Conservation (phyloP, 2,329 filamentous ascomycete genomes). For the Fusarium ambrosium region DNA sequence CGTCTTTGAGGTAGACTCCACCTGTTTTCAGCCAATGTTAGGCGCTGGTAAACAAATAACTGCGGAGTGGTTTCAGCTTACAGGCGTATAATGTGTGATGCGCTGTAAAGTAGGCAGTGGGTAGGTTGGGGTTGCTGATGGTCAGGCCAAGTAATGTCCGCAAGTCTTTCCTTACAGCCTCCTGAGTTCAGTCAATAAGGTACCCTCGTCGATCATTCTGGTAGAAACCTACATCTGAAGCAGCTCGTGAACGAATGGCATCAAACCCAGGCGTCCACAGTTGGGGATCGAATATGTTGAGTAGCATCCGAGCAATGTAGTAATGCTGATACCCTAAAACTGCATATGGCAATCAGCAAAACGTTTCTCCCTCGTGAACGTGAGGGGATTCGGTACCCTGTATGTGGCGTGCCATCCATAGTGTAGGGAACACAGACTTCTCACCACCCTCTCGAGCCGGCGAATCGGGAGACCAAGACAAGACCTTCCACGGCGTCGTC, state of each 20-base stretch:
- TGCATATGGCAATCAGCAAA: conserved; percentile 12
- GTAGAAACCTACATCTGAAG: conserved; percentile 33
- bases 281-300: conserved; percentile 55
- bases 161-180: conserved; percentile 40
- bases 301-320: conserved; percentile 55
- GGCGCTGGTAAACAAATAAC: not conserved
- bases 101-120: conserved; percentile 45
- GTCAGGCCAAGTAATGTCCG: conserved; percentile 44
- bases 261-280: conserved; percentile 43
- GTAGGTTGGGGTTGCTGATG: conserved; percentile 44
- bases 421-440: conserved; percentile 23
- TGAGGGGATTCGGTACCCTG: conserved; percentile 18
- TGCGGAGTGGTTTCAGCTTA: conserved; percentile 17
- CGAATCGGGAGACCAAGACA: conserved; percentile 24
- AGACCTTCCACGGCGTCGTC: conserved; percentile 35
- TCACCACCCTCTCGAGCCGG: not conserved
- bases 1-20: conserved; percentile 28
- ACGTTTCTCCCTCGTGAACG: not conserved
- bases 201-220: too few relatives aligned
- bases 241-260: conserved; percentile 34
- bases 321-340: conserved; percentile 57
- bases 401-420: conserved; percentile 35
- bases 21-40: conserved; percentile 12
- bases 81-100: conserved; percentile 46
- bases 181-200: conserved; percentile 20